A percentile compares a stretch with the other conserved stretches of the same genome.
Conservation (phyloP, 306 rosid genomes). For the Styphnolobium japonicum region DNA sequence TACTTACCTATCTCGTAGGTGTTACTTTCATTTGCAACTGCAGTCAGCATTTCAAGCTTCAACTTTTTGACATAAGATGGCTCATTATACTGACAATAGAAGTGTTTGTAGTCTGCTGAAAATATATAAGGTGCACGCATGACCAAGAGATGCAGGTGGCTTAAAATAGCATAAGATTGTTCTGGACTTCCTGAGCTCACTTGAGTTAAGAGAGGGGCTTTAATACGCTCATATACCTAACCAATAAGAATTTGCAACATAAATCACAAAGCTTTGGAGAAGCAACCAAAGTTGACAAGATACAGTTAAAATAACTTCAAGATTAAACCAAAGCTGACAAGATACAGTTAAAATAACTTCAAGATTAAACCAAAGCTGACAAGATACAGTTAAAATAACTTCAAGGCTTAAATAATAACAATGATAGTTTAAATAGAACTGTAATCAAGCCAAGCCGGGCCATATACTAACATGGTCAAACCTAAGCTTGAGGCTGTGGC, state of each 20-base stretch:
- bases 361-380: conserved; percentile 15
- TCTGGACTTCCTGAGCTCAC: conserved; percentile 99
- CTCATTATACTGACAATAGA: conserved; percentile 98
- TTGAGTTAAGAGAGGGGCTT: conserved; percentile 94
- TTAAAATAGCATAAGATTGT: conserved; percentile 94
- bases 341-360: conserved; percentile 8
- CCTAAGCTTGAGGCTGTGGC: neutral
- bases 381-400: conserved; percentile 8
- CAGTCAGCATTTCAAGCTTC: conserved; percentile 99
- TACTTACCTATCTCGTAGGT: conserved; percentile 91
- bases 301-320: neutral
- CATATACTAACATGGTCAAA: neutral
- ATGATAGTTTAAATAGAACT: neutral
- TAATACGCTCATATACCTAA: conserved; percentile 96
- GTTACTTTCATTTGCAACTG: conserved; percentile 97
- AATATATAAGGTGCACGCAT: conserved; percentile 98
- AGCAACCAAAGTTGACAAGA: conserved; percentile 15
- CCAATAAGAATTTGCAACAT: conserved; percentile 30
- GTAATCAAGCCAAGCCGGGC: neutral
- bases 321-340: conserved; percentile 15
- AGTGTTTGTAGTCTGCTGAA: conserved; percentile 92
- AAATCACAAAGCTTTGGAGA: conserved; percentile 15
- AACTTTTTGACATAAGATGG: conserved; percentile 96
- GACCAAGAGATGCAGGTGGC: conserved; percentile 97
- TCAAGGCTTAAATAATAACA: conserved; percentile 4